Evolutionary conservation across 306 rosid species (phyloP), one percentile per base, ranked within the genome.

Genomic region (Canavalia gladiata): DNA sequence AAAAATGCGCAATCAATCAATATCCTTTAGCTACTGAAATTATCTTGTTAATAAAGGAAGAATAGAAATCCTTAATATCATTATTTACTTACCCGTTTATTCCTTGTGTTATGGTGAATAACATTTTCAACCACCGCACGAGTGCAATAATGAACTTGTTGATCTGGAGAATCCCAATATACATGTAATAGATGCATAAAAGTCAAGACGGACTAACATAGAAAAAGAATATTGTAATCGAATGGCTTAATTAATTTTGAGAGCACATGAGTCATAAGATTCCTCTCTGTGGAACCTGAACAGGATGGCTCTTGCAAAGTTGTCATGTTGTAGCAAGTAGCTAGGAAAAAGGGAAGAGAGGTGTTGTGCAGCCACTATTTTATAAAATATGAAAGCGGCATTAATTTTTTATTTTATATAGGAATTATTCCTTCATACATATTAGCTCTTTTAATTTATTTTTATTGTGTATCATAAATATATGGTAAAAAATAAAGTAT

Each of bases 271-370:
- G 62, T 72, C 72, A 55, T 56, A 75, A 83, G 87, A 80, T 83
- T 83, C 89, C 87, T 43, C 55, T 35, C 74, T 71, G 65, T 70
- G 85, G 74, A 79, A 70, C 80, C 81, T 70, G 70, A 74, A 79
- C 70, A 50, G 62, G 59, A 51, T 80, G 47, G 70, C 77, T 83
- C 65, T 76, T 80, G 74, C 45, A 83, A 71, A 76, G 71, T 83
- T 86, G 87, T 80, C 89, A 80, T 70, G 37, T 65, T 79, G 57
- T 79, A n/a, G 78, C 84, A 49, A 74, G 30, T 70, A 86, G 83
- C 76, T 34, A 51, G n/a, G 29, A 54, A 75, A 47, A 50, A 58
- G 74, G 52, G 64, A 70, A 34, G 49, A 45, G 71, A 58, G 71
- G 25, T 42, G 25, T 43, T 79, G 6, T 64, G 74, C 49, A 41